These are phyloP conservation scores for Bryopsis sp. DNA, from an alignment of 139 green algal genomes.

Conservation along the genomic window DNA sequence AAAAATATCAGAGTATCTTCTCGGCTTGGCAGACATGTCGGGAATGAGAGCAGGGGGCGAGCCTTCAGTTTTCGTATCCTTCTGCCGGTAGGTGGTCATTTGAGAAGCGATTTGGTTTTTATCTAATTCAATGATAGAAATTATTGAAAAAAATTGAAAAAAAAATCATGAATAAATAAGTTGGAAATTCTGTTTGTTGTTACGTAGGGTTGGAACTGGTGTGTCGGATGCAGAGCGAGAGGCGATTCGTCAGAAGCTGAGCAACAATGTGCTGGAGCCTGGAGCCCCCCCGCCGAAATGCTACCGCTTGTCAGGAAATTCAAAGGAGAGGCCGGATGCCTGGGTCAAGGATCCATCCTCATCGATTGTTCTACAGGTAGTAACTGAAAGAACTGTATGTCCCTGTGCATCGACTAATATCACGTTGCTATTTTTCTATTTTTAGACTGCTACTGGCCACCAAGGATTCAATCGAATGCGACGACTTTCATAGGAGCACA, in stretches of 20 bases:
- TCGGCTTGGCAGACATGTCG: slow-evolving; percentile 43
- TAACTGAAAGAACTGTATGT: not conserved
- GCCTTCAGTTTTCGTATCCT: slow-evolving; percentile 36
- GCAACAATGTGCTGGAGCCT: slow-evolving; percentile 17
- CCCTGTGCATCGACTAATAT: not conserved
- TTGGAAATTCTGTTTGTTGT: not conserved
- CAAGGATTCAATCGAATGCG: too few species aligned
- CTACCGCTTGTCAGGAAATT: slow-evolving; percentile 27
- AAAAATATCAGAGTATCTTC: slow-evolving; percentile 50
- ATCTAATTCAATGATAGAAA: not conserved
- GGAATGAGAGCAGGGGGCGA: not conserved
- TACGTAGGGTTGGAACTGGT: slow-evolving; percentile 55
- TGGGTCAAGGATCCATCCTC: slow-evolving; percentile 53
- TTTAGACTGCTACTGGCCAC: too few species aligned
- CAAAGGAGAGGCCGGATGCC: slow-evolving; percentile 49
- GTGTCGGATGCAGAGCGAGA: slow-evolving; percentile 38
- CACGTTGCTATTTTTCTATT: not conserved
- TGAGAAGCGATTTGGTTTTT: not conserved
- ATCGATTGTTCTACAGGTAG: slow-evolving; percentile 48
- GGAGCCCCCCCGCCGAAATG: slow-evolving; percentile 19
- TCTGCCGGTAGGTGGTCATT: slow-evolving; percentile 37
- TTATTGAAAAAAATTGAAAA: not conserved
- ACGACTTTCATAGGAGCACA: too few species aligned
- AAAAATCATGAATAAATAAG: not conserved
- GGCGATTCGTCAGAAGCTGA: slow-evolving; percentile 26